Percentiles rank a stretch among this genome's conserved stretches.
Evolutionary conservation across 2,329 filamentous ascomycete genomes (phyloP).

Genomic region (Diatrype stigma): DNA sequence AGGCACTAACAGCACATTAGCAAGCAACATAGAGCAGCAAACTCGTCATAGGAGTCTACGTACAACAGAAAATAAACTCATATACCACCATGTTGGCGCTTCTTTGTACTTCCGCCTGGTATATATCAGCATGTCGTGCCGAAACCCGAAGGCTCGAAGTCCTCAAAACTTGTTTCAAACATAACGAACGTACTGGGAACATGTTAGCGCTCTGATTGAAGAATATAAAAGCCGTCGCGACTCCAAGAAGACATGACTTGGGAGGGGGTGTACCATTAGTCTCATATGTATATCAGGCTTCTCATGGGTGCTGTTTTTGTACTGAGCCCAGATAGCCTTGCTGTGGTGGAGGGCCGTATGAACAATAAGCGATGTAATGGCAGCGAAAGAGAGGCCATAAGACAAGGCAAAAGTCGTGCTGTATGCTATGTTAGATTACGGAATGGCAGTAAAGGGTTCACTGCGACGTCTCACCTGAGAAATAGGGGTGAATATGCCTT

Average conservation of each 20-base stretch:
- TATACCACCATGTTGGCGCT: conserved; percentile 62
- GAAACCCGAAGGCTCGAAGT: too few relatives aligned
- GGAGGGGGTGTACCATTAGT: conserved; percentile 20
- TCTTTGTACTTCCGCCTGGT: conserved; percentile 60
- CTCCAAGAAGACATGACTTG: too few relatives aligned
- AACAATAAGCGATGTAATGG: conserved; percentile 65
- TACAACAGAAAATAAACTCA: conserved; percentile 51
- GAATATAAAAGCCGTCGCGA: not conserved
- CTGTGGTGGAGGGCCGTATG: conserved; percentile 66
- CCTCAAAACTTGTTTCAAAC: too few relatives aligned
- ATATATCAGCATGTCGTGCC: conserved; percentile 46
- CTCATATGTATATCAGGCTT: conserved; percentile 61
- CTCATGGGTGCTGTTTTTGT: conserved; percentile 53
- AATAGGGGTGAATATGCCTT: conserved; percentile 64
- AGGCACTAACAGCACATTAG: conserved; percentile 41
- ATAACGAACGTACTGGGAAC: not conserved
- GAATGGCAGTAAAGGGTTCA: not conserved
- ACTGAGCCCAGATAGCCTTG: conserved; percentile 61
- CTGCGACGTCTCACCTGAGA: conserved; percentile 40
- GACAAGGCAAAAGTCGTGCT: conserved; percentile 68
- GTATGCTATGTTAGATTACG: conserved; percentile 6
- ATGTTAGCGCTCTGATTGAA: not conserved
- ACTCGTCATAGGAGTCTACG: conserved; percentile 19
- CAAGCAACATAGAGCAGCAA: not conserved
- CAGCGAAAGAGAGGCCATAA: conserved; percentile 70